Evolutionary conservation across 2,329 filamentous ascomycete genomes (phyloP).

Genomic region (Penicillium italicum): DNA sequence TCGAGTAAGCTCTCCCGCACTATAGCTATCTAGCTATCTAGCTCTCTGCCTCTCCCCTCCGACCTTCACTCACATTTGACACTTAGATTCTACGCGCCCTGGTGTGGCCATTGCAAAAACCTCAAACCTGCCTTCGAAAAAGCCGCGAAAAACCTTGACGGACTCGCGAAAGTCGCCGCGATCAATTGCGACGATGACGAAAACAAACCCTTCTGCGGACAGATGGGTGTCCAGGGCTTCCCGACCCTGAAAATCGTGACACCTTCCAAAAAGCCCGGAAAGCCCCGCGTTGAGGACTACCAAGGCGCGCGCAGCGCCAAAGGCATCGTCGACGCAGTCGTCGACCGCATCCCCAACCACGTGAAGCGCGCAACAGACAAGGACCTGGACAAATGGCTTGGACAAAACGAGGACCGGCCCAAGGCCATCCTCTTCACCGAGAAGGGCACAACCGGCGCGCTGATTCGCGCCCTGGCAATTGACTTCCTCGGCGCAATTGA

Average conservation of each 20-base stretch:
- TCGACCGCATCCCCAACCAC: slow-evolving; percentile 85
- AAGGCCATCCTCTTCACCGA: slow-evolving; percentile 93
- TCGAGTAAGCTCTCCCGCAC: slow-evolving; percentile 46
- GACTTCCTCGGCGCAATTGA: slow-evolving; percentile 80
- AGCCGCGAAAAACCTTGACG: slow-evolving; percentile 81
- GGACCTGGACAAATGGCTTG: slow-evolving; percentile 71
- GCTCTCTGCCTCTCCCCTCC: neutral
- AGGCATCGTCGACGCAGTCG: slow-evolving; percentile 79
- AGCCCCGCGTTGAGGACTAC: slow-evolving; percentile 86
- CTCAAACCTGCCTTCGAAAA: slow-evolving; percentile 96
- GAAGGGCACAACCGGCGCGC: slow-evolving; percentile 80
- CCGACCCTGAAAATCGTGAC: slow-evolving; percentile 92
- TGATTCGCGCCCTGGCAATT: slow-evolving; percentile 80
- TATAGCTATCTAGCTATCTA: slow-evolving; percentile 1
- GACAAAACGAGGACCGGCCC: slow-evolving; percentile 61
- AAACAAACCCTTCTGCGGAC: slow-evolving; percentile 83
- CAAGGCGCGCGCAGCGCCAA: slow-evolving; percentile 78
- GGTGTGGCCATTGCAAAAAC: slow-evolving; percentile 96
- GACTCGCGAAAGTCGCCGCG: slow-evolving; percentile 89
- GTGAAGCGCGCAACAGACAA: slow-evolving; percentile 79
- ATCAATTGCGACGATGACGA: slow-evolving; percentile 90
- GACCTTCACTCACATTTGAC: slow-evolving; percentile 13
- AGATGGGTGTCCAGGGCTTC: slow-evolving; percentile 88
- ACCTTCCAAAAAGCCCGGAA: slow-evolving; percentile 75
- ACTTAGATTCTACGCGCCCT: slow-evolving; percentile 86